Evolutionary conservation across 1,139 yeast species (phyloP).

Genomic region (Lodderomyces pseudojiufengensis): DNA sequence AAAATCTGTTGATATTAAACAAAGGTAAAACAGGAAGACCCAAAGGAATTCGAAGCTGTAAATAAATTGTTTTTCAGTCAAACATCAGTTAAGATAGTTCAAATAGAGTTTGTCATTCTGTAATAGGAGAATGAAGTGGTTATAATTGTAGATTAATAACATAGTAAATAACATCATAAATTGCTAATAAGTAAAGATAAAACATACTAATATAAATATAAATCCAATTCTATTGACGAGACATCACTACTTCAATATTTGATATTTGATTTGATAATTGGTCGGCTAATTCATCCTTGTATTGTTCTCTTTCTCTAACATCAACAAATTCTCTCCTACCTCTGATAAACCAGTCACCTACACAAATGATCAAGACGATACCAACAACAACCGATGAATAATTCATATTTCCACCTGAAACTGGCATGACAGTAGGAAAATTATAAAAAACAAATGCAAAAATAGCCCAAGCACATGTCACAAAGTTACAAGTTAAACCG

Average conservation of each 20-base stretch:
- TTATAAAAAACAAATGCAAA: constrained; percentile 42
- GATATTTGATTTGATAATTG: constrained; percentile 27
- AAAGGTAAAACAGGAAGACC: too few species aligned
- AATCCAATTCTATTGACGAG: constrained; percentile 8
- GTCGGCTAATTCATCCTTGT: constrained; percentile 23
- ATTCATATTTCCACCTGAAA: constrained; percentile 42
- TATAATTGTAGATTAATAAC: not conserved
- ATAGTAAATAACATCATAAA: too few species aligned
- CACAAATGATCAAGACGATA: constrained; percentile 28
- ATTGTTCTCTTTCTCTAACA: constrained; percentile 22
- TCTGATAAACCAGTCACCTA: constrained; percentile 36
- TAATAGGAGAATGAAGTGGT: too few species aligned
- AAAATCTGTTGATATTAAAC: too few species aligned
- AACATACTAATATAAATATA: not conserved
- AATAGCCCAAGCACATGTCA: constrained; percentile 35
- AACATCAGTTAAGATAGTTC: too few species aligned
- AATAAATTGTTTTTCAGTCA: too few species aligned
- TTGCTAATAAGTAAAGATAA: too few species aligned
- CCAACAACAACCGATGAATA: constrained; percentile 42
- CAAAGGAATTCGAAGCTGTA: too few species aligned
- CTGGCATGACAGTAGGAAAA: constrained; percentile 46
- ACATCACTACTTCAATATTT: constrained; percentile 22
- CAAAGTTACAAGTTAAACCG: constrained; percentile 14
- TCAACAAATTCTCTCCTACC: constrained; percentile 33
- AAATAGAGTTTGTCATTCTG: too few species aligned